Evolutionary conservation across 2,329 filamentous ascomycete genomes (phyloP), one percentile per base, ranked within the genome.

Genomic region (Conoideocrella luteorostrata): DNA sequence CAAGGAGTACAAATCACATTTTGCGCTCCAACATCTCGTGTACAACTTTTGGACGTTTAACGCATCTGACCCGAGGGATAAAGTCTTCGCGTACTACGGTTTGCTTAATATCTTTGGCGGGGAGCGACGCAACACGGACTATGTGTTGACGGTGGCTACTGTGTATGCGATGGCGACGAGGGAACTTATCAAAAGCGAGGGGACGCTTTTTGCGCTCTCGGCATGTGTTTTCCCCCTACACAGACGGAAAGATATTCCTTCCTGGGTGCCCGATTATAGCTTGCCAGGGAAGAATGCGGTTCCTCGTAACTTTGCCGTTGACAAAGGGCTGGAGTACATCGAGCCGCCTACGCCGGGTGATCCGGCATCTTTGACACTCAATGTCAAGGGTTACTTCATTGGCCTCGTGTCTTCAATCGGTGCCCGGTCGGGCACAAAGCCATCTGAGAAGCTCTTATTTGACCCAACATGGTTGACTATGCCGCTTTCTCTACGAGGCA

Each of bases 191-290:
- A 11, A 18, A 17, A 45, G 48, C n/a, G 42, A 41, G 3, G 48
- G 52, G 2, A 48, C 40, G 26, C 21, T 57, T n/a, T 37, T 38
- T 22, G 23, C 49, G 6, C 47, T 57, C 12, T 48, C 47, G 1
- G 38, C 37, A 32, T 53, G 51, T n/a, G 38, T 52, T 9, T 44
- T 48, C 32, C 46, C 39, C 10, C 33, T 17, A 3, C 12, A 37
- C 13, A 46, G 44, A 29, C 45, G 28, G 9, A 26, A 29, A 6
- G 46, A 33, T 2, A 43, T 57, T 6, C 54, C 55, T 4, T 45
- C 48, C 21, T 57, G 55, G 55, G 55, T 56, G 7, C 53, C 53
- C 2, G 53, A 55, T 38, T 56, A 51, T 37, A 49, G 50, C 17
- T 22, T 55, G 9, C 47, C 49, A 1, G 55, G 49, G 4, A 42